Conservation (phyloP, 805 yeast genomes). For the Saccharomycopsis sp. region DNA sequence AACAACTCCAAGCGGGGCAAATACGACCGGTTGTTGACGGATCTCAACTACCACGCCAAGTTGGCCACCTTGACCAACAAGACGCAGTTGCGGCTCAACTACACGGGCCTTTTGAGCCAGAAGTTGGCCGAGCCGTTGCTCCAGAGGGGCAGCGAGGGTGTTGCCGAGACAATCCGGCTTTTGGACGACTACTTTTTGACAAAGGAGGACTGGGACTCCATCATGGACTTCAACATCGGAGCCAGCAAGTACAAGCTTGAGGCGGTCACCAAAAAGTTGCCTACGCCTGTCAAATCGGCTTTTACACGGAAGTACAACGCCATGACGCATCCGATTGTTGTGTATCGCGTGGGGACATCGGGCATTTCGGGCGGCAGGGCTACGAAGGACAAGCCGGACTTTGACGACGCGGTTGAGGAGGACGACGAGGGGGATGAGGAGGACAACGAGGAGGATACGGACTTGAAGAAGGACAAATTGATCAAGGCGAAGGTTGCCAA, state of each 20-base stretch:
- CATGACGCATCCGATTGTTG: constrained; percentile 75
- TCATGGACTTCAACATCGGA: constrained; percentile 81
- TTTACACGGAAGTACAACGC: constrained; percentile 83
- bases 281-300: constrained; percentile 73
- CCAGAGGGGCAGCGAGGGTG: constrained; percentile 51
- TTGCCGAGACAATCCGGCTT: constrained; percentile 54
- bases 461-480: constrained; percentile 54
- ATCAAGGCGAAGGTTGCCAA: constrained; percentile 41
- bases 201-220: constrained; percentile 85
- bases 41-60: constrained; percentile 81
- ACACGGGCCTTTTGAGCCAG: constrained; percentile 57
- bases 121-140: constrained; percentile 55
- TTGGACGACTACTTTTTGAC: constrained; percentile 85
- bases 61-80: constrained; percentile 73
- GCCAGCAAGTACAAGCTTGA: constrained; percentile 32
- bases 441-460: constrained; percentile 40
- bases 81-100: constrained; percentile 65
- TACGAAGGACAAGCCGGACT: constrained; percentile 47
- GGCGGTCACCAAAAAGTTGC: constrained; percentile 50
- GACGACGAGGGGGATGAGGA: constrained; percentile 36
- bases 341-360: constrained; percentile 64
- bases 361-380: constrained; percentile 25
- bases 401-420: constrained; percentile 57
- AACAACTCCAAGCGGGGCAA: constrained; percentile 82
- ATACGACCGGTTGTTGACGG: constrained; percentile 72